These are phyloP conservation scores for Ascochyta viciae-villosae DNA, from an alignment of 2,329 filamentous ascomycete species.

Conservation along the genomic window DNA sequence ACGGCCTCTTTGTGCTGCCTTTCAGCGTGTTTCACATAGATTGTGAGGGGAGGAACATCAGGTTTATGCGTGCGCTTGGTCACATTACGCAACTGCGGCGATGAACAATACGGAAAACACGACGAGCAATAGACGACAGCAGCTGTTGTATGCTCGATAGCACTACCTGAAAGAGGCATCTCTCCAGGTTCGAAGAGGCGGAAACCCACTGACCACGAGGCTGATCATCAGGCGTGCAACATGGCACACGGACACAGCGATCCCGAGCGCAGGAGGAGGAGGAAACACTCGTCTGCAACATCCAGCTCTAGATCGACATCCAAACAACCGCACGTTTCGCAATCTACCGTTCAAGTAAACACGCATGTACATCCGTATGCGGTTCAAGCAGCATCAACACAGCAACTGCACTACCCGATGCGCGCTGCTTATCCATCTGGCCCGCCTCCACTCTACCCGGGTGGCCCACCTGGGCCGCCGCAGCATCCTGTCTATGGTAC, in stretches of 20 bases:
- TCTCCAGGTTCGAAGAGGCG: no score
- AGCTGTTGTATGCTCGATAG: conserved; percentile 16
- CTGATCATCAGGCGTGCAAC: neutral
- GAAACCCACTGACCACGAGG: no score
- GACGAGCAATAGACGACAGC: conserved; percentile 13
- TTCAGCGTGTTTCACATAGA: conserved; percentile 6
- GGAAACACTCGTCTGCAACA: conserved; percentile 9
- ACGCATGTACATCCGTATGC: conserved; percentile 10
- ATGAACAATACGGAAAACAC: conserved; percentile 10
- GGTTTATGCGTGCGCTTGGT: conserved; percentile 4
- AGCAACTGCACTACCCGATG: conserved; percentile 20
- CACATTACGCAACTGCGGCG: conserved; percentile 12
- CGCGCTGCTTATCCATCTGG: conserved; percentile 15
- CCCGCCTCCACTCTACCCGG: conserved; percentile 18
- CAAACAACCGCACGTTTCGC: conserved; percentile 8
- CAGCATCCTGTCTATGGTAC: conserved; percentile 31
- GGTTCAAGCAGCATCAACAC: conserved; percentile 20
- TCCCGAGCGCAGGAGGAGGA: conserved; percentile 13
- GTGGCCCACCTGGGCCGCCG: conserved; percentile 26
- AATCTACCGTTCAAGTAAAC: conserved; percentile 4
- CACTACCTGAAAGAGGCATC: neutral
- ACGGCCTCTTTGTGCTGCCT: conserved; percentile 7
- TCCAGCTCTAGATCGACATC: conserved; percentile 1
- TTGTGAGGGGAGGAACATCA: conserved; percentile 2
- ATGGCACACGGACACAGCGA: conserved; percentile 14